These are phyloP conservation scores for Penicillium sp. DNA, from an alignment of 2,329 filamentous ascomycete genomes.

Conservation along the genomic window DNA sequence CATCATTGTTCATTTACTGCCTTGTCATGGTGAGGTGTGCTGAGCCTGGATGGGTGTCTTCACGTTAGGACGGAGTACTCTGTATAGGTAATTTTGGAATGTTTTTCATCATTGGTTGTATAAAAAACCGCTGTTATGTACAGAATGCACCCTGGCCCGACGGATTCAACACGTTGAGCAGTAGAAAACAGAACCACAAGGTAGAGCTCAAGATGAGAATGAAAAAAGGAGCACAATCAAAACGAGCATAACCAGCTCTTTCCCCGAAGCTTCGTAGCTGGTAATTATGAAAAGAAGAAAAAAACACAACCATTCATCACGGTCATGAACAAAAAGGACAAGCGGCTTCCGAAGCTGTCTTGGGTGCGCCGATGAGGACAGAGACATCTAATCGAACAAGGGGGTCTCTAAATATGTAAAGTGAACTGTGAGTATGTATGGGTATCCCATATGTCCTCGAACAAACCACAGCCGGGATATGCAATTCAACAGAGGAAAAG, in stretches of 20 bases:
- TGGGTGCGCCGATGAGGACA: slow-evolving; percentile 20
- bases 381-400: slow-evolving; percentile 18
- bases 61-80: too few relatives aligned
- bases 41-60: too few relatives aligned
- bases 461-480: slow-evolving; percentile 1
- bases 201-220: neutral
- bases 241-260: slow-evolving; percentile 13
- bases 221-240: slow-evolving; percentile 4
- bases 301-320: slow-evolving; percentile 26
- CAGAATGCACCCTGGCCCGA: slow-evolving; percentile 13
- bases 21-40: too few relatives aligned
- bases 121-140: slow-evolving; percentile 19
- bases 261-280: slow-evolving; percentile 10
- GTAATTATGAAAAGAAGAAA: neutral
- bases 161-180: slow-evolving; percentile 4
- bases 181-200: neutral
- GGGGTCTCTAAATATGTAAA: slow-evolving; percentile 28
- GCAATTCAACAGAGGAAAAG: slow-evolving; percentile 2
- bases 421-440: slow-evolving; percentile 16
- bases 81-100: slow-evolving; percentile 6
- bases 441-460: slow-evolving; percentile 3
- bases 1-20: too few relatives aligned
- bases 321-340: slow-evolving; percentile 21
- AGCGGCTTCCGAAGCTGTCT: slow-evolving; percentile 8
- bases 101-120: slow-evolving; percentile 14